Percentiles rank a stretch among this genome's conserved stretches.
Conservation (phyloP, 345 rosid species). For the Eucalyptus marginata region DNA sequence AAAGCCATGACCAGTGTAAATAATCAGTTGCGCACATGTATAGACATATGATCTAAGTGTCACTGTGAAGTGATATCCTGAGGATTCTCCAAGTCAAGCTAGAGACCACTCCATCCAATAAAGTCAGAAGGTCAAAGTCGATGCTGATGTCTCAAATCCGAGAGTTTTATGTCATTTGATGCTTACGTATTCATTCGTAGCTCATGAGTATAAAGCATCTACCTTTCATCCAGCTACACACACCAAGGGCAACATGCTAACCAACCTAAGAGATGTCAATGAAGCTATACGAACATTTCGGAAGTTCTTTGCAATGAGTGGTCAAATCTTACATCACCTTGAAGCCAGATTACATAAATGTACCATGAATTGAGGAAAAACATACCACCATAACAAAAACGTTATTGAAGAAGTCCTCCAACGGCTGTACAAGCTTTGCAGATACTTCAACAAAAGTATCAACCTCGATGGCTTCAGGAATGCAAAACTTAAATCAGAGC, state of each 20-base stretch:
- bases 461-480: conserved; percentile 47
- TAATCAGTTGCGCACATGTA: neutral
- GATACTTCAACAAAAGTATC: conserved; percentile 73
- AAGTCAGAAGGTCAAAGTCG: neutral
- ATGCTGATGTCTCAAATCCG: neutral
- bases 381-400: conserved; percentile 99
- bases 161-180: neutral
- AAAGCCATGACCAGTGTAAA: neutral
- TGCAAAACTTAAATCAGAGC: neutral
- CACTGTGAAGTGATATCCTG: neutral
- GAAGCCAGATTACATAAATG: neutral
- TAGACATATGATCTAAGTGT: neutral
- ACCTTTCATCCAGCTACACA: neutral
- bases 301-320: neutral
- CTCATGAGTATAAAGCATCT: neutral
- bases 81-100: neutral
- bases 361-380: neutral
- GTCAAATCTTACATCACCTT: neutral
- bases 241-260: neutral
- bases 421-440: conserved; percentile 49
- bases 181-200: neutral
- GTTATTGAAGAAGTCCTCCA: conserved; percentile 79
- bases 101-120: neutral
- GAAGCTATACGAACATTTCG: neutral
- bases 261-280: neutral